phyloP scores from a whole-genome alignment of 2,329 filamentous ascomycete genomes.

The Sporothrix schenckii region DNA sequence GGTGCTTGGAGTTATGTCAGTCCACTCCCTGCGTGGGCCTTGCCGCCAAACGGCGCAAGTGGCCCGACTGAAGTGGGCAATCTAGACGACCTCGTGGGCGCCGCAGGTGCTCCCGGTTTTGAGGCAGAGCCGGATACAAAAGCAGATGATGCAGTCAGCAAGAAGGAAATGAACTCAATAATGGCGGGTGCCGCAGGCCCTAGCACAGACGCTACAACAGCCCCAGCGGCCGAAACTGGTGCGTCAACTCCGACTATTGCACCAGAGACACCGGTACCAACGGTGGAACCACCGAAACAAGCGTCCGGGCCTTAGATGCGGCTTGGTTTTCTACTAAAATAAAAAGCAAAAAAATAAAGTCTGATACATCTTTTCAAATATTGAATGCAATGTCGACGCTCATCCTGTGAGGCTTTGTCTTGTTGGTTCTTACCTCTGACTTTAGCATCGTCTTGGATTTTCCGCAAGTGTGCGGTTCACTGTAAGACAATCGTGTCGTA shows the following conservation, averaged over 20 bases:
- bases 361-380: background rate
- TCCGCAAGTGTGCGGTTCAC: background rate
- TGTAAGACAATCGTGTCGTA: conserved; percentile 15
- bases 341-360: background rate
- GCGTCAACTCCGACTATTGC: background rate
- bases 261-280: background rate
- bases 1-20: conserved; percentile 89
- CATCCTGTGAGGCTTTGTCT: too few relatives aligned
- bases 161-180: conserved; percentile 1
- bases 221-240: background rate
- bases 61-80: conserved; percentile 71
- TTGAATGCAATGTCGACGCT: background rate
- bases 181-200: background rate
- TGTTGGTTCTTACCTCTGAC: background rate
- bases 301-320: background rate
- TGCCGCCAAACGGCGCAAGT: conserved; percentile 72
- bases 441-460: background rate
- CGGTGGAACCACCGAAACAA: background rate
- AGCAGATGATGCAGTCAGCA: conserved; percentile 2
- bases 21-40: conserved; percentile 79
- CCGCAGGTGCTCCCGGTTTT: conserved; percentile 45
- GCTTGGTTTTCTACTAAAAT: background rate
- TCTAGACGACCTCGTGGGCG: conserved; percentile 62
- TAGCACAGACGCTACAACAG: background rate
- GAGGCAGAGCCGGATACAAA: conserved; percentile 27